Evolutionary conservation across 352 stramenopile genomes (phyloP).

Genomic region (Phytophthora foliorum): DNA sequence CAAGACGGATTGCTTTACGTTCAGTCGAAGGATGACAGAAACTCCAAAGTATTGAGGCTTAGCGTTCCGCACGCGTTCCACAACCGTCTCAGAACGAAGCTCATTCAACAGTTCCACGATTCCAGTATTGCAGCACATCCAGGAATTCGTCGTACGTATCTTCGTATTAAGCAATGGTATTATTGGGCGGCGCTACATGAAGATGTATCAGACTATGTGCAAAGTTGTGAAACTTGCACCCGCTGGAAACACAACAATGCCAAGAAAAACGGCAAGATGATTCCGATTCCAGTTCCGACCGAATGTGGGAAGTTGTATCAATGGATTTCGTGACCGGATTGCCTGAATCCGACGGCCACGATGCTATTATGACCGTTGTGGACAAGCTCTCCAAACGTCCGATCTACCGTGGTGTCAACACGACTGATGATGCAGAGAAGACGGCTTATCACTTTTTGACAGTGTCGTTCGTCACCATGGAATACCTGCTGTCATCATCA

Average conservation of each 20-base stretch:
- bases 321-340: constrained; percentile 42
- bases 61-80: constrained; percentile 1
- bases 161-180: constrained; percentile 21
- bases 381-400: constrained; percentile 37
- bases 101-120: constrained; percentile 26
- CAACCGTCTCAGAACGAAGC: constrained; percentile 20
- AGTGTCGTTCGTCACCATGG: constrained; percentile 19
- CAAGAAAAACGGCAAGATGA: constrained; percentile 33
- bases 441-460: constrained; percentile 13
- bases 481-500: too few relatives aligned
- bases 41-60: background rate
- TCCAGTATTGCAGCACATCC: constrained; percentile 18
- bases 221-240: constrained; percentile 37
- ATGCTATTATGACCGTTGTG: constrained; percentile 35
- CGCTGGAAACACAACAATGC: constrained; percentile 35
- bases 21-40: background rate
- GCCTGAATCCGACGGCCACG: constrained; percentile 29
- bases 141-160: constrained; percentile 18
- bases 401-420: constrained; percentile 15
- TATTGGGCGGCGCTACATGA: constrained; percentile 5
- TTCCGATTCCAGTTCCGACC: constrained; percentile 30
- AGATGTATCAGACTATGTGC: constrained; percentile 27
- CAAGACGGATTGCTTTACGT: constrained; percentile 4
- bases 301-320: constrained; percentile 37
- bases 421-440: constrained; percentile 14